A percentile compares a stretch with the other conserved stretches of the same genome.
Conservation (phyloP, 1,139 yeast species). For the Pichia cactophila region DNA sequence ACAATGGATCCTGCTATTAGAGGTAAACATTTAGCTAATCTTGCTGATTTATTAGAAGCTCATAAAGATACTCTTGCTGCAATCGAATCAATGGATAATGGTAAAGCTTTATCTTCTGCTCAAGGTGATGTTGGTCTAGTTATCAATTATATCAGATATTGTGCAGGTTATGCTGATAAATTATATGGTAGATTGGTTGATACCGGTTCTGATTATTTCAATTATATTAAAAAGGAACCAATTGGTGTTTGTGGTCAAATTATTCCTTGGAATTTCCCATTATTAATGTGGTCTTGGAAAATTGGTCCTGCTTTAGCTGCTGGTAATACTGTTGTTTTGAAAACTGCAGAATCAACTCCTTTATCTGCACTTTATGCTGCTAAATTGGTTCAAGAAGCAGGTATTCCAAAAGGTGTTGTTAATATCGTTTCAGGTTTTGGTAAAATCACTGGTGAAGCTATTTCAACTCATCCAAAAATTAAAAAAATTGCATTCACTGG, state of each 20-base stretch:
- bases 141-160: slow-evolving; percentile 48
- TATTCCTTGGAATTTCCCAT: slow-evolving; percentile 88
- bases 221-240: slow-evolving; percentile 64
- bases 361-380: slow-evolving; percentile 66
- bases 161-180: slow-evolving; percentile 71
- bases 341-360: slow-evolving; percentile 76
- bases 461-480: slow-evolving; percentile 59
- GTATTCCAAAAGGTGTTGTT: slow-evolving; percentile 73
- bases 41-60: slow-evolving; percentile 54
- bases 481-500: slow-evolving; percentile 82
- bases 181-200: slow-evolving; percentile 55
- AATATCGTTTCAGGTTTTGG: slow-evolving; percentile 75
- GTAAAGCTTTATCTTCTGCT: slow-evolving; percentile 51
- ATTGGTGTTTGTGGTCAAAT: slow-evolving; percentile 84
- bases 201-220: slow-evolving; percentile 52
- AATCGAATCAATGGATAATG: slow-evolving; percentile 72
- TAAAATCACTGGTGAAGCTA: slow-evolving; percentile 63
- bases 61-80: slow-evolving; percentile 50
- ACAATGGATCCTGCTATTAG: slow-evolving; percentile 39
- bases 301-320: slow-evolving; percentile 76
- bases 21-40: slow-evolving; percentile 45
- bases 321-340: slow-evolving; percentile 68
- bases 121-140: slow-evolving; percentile 50
- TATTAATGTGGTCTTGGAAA: slow-evolving; percentile 76
- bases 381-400: slow-evolving; percentile 56